Evolutionary conservation across 495 filamentous ascomycete genomes (phyloP), one percentile per base, ranked within the genome.

Genomic region (Xylaria cubensis): DNA sequence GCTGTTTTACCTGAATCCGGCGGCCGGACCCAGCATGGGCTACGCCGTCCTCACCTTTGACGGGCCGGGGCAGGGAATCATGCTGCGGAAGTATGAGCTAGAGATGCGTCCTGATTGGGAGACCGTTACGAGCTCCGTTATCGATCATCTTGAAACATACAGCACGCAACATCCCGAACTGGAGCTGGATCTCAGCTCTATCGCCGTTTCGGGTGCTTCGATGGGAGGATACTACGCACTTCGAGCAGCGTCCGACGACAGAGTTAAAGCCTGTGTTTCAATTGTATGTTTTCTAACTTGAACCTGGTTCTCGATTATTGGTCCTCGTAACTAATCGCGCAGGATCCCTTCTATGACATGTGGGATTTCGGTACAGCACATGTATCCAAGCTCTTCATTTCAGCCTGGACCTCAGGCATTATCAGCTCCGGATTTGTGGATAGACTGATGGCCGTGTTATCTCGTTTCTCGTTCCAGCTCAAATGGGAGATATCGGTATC

Each of bases 351-450:
- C 44, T 48, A 48, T 17, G 44, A 48, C 13, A 48, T 48, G 44
- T 48, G 44, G 44, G 44, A 48, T 48, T 48, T 48, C 44, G 44
- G 44, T 48, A 48, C 44, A 48, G 44, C 44, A 48, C 44, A 48
- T 1, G 44, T 48, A 19, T 48, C 44, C 15, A 17, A 17, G 44
- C 44, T 48, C 44, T 48, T 48, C 44, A 48, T 48, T 17, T 48
- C 44, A 5, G 44, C 44, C 13, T 48, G 44, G 44, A 48, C 44
- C 44, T 17, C 44, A n/a, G 44, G 44, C 5, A 48, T 48, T 17
- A 17, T 48, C 17, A 48, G 44, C 44, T 48, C 44, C 17, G 44
- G 44, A 15, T 48, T 48, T 5, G 17, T 48, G 5, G 44, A 48
- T 48, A 48, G 19, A 17, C 4, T 48, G 4, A 48, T 48, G 44